Conservation (phyloP, 2,329 filamentous ascomycete species). For the Fusarium lateritium region DNA sequence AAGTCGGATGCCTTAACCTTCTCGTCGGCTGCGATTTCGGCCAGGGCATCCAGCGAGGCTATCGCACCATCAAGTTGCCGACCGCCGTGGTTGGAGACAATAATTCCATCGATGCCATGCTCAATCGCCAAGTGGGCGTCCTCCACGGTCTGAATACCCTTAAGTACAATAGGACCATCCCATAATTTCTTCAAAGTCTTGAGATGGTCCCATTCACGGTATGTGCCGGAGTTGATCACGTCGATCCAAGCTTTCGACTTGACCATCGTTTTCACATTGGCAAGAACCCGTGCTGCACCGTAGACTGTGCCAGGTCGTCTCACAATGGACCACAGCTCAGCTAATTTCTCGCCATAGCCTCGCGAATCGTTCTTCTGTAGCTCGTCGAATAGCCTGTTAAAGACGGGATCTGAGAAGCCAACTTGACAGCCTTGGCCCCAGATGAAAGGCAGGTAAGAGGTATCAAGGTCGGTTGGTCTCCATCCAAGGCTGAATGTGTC, state of each 20-base stretch:
- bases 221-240: slow-evolving; percentile 55
- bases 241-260: slow-evolving; percentile 46
- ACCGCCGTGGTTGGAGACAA: slow-evolving; percentile 61
- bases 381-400: slow-evolving; percentile 53
- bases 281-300: slow-evolving; percentile 41
- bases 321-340: slow-evolving; percentile 41
- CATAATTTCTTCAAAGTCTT: slow-evolving; percentile 71
- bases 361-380: slow-evolving; percentile 37
- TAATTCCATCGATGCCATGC: slow-evolving; percentile 57
- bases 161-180: slow-evolving; percentile 66
- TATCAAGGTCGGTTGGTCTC: slow-evolving; percentile 78
- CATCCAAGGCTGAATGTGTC: slow-evolving; percentile 80
- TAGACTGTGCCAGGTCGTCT: slow-evolving; percentile 41
- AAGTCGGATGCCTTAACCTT: slow-evolving; percentile 55
- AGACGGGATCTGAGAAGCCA: slow-evolving; percentile 78
- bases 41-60: slow-evolving; percentile 68
- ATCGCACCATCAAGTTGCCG: slow-evolving; percentile 59
- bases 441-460: slow-evolving; percentile 72
- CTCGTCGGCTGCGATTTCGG: slow-evolving; percentile 67
- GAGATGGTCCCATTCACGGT: slow-evolving; percentile 74
- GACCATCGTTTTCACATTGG: slow-evolving; percentile 23
- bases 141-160: slow-evolving; percentile 59
- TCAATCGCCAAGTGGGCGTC: slow-evolving; percentile 58
- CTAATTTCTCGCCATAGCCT: slow-evolving; percentile 21
- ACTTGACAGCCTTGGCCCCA: slow-evolving; percentile 71